Base-by-base conservation (phyloP, 2,329 filamentous ascomycete species). In the Fusarium foetens region DNA sequence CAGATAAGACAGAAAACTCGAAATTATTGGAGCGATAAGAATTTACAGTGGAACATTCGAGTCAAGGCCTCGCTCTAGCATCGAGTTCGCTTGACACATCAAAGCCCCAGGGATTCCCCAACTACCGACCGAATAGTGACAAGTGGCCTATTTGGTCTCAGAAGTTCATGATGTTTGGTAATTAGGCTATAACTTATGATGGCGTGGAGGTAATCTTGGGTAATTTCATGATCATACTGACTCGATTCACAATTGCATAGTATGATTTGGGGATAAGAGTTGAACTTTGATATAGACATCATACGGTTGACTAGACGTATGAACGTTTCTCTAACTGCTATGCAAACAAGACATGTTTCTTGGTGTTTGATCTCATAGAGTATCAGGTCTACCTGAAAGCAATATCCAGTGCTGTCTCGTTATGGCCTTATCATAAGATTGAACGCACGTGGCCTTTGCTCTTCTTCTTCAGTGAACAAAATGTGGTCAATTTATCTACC, bases 1-100 rank as follows among this genome's bases (percentile, higher is more conserved):
- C n/a, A 54, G 66, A 72, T 71, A 72, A 66, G 63, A 1, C 1
- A 4, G 1, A 11, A 9, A 21, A 12, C n/a, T 23, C 27, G 1
- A 36, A 19, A 13, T 35, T 10, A 77, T 77, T 77, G 75, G 75
- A 16, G 31, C 66, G 72, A 77, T 77, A 75, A 74, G 54, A 17
- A 5, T 13, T 12, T 10, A 17, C 1, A 29, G 66, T 59, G 71
- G 71, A 41, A 42, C 63, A 9, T 27, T 6, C 21, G n/a, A 25
- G 58, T 55, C 45, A 61, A 61, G 60, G 58, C 70, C 49, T 67
- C 27, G 68, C 46, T 63, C 66, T 61, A 61, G 61, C 64, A 63
- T 48, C 60, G 33, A 42, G 36, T 67, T 72, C 51, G 54, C 66
- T 72, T 65, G 68, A 66, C 73, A 72, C 72, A 72, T 73, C 51